These are phyloP conservation scores for Opeltia flavorubescens DNA, from an alignment of 495 filamentous ascomycete species.

Conservation along the genomic window DNA sequence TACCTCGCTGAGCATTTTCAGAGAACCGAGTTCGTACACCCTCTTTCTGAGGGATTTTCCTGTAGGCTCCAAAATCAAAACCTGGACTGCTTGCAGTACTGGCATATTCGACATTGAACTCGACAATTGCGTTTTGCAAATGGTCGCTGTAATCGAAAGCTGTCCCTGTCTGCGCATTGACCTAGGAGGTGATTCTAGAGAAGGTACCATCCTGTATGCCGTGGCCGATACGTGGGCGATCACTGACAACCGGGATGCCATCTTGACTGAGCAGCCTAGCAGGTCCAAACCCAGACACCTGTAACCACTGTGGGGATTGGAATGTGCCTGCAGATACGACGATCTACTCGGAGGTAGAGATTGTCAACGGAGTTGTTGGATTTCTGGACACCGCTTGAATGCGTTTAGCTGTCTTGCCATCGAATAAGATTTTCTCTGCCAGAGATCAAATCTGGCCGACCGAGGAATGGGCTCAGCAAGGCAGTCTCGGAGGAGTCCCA, in stretches of 20 bases:
- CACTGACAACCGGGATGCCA: neutral
- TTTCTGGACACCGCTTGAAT: neutral
- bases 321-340: neutral
- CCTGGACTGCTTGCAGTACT: neutral
- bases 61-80: neutral
- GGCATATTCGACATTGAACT: neutral
- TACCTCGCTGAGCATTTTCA: neutral
- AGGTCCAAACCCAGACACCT: neutral
- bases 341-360: neutral
- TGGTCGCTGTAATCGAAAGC: neutral
- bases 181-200: neutral
- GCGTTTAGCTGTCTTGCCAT: neutral
- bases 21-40: neutral
- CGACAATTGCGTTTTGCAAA: neutral
- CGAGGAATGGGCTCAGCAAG: neutral
- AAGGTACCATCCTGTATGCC: neutral
- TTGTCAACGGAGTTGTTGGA: neutral
- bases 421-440: neutral
- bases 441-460: neutral
- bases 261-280: neutral
- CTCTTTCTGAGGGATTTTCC: neutral
- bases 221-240: neutral
- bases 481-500: neutral
- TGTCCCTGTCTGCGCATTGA: neutral
- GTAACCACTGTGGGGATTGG: neutral